phyloP scores from a whole-genome alignment of 2,329 filamentous ascomycete species.

The Cladosporium sp. region DNA sequence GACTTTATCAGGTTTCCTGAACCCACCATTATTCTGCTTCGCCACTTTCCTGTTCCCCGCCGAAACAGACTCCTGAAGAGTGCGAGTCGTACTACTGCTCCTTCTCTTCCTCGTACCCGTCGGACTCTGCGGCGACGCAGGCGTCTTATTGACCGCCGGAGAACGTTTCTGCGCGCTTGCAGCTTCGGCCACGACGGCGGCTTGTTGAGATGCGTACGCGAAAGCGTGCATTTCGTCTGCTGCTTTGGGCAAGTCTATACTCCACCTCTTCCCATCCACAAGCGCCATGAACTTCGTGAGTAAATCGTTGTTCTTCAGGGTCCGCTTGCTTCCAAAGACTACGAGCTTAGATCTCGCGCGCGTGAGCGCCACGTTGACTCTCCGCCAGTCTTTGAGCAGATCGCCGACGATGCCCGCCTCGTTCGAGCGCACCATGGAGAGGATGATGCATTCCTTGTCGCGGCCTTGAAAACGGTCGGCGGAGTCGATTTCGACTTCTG shows the following conservation, averaged over 20 bases:
- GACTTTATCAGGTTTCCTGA: conserved; percentile 19
- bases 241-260: conserved; percentile 62
- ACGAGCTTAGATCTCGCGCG: conserved; percentile 89
- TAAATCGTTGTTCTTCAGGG: conserved; percentile 71
- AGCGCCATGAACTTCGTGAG: conserved; percentile 72
- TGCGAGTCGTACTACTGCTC: background rate
- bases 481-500: conserved; percentile 87
- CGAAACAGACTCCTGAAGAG: conserved; percentile 6
- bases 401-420: conserved; percentile 82
- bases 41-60: background rate
- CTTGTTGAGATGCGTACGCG: conserved; percentile 28
- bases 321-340: conserved; percentile 78
- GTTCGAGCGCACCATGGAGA: conserved; percentile 87
- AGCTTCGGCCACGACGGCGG: conserved; percentile 12
- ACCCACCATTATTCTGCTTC: background rate
- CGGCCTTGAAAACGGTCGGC: conserved; percentile 95
- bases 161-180: conserved; percentile 4
- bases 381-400: conserved; percentile 82
- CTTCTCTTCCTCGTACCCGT: conserved; percentile 4
- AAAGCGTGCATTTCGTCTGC: conserved; percentile 30
- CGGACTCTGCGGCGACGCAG: conserved; percentile 7
- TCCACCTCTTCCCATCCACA: conserved; percentile 77
- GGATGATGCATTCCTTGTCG: conserved; percentile 88
- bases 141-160: background rate
- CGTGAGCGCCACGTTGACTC: conserved; percentile 95